Conservation (phyloP, 2,329 filamentous ascomycete genomes). For the Beauveria bassiana region DNA sequence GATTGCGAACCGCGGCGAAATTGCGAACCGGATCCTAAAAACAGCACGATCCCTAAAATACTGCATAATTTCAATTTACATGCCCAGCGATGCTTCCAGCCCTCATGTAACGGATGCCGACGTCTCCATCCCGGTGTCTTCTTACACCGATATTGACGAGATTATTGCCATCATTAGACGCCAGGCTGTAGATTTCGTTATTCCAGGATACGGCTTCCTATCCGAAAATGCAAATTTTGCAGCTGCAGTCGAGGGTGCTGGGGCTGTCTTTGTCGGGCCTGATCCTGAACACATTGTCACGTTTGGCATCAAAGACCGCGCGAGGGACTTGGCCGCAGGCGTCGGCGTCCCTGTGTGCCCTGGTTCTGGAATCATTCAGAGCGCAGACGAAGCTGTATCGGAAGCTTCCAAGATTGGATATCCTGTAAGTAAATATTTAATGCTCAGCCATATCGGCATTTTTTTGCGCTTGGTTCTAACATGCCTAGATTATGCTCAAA, state of each 20-base stretch:
- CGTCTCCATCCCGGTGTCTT: constrained; percentile 33
- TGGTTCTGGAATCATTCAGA: constrained; percentile 15
- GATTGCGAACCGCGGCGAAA: constrained; percentile 54
- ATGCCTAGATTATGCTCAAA: constrained; percentile 30
- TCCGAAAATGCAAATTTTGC: constrained; percentile 57
- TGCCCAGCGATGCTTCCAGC: constrained; percentile 45
- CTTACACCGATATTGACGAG: constrained; percentile 14
- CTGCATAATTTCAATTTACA: constrained; percentile 48
- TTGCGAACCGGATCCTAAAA: constrained; percentile 43
- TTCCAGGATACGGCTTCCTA: constrained; percentile 59
- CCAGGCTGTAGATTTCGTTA: constrained; percentile 44
- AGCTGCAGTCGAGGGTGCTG: constrained; percentile 39
- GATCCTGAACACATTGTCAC: constrained; percentile 42
- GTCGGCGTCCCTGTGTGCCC: constrained; percentile 36
- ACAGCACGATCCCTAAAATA: constrained; percentile 38
- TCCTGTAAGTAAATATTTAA: background rate
- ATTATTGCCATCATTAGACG: constrained; percentile 29
- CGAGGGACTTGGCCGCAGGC: constrained; percentile 42
- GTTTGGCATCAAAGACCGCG: constrained; percentile 52
- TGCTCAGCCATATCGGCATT: too few relatives aligned
- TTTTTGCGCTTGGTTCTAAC: background rate
- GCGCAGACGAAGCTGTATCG: background rate
- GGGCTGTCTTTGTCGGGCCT: constrained; percentile 52
- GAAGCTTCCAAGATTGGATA: constrained; percentile 1
- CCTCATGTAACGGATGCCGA: constrained; percentile 47